phyloP scores from a whole-genome alignment of 1,284 basidiomycete species.

The Cutaneotrichosporon sp. region DNA sequence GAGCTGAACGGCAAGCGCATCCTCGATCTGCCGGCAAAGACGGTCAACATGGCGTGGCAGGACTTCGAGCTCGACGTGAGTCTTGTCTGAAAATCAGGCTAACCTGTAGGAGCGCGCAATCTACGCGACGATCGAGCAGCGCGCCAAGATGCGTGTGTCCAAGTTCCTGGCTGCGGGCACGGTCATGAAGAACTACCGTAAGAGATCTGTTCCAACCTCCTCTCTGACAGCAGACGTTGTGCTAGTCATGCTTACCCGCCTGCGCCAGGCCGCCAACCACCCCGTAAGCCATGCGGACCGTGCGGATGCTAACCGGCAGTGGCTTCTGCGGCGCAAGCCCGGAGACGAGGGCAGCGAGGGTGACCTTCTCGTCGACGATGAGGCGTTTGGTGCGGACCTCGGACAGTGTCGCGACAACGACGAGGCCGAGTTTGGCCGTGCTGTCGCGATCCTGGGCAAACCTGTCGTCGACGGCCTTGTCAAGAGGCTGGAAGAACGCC shows the following conservation, averaged over 20 bases:
- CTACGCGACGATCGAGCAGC: constrained; percentile 46
- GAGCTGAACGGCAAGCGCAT: constrained; percentile 49
- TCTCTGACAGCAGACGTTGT: too few relatives aligned
- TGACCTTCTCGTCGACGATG: constrained; percentile 44
- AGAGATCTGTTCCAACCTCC: too few relatives aligned
- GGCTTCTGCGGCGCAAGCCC: constrained; percentile 42
- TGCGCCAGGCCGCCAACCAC: constrained; percentile 43
- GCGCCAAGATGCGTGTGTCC: constrained; percentile 48
- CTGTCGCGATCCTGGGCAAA: constrained; percentile 27
- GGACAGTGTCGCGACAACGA: constrained; percentile 22
- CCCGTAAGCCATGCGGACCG: constrained; percentile 24
- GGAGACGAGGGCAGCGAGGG: constrained; percentile 26
- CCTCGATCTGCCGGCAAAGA: constrained; percentile 46
- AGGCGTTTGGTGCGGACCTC: constrained; percentile 31
- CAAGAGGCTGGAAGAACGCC: constrained; percentile 35
- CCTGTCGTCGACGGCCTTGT: constrained; percentile 33
- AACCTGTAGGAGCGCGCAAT: constrained; percentile 44
- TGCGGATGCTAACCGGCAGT: constrained; percentile 14
- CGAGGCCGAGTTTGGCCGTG: constrained; percentile 25
- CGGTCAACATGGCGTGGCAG: constrained; percentile 36
- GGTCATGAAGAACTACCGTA: constrained; percentile 51
- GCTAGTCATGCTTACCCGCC: constrained; percentile 46
- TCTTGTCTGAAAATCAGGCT: background rate
- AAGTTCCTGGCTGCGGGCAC: constrained; percentile 48
- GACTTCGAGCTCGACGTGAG: constrained; percentile 40